phyloP scores from a whole-genome alignment of 805 yeast genomes.

The Yarrowia keelungensis region DNA sequence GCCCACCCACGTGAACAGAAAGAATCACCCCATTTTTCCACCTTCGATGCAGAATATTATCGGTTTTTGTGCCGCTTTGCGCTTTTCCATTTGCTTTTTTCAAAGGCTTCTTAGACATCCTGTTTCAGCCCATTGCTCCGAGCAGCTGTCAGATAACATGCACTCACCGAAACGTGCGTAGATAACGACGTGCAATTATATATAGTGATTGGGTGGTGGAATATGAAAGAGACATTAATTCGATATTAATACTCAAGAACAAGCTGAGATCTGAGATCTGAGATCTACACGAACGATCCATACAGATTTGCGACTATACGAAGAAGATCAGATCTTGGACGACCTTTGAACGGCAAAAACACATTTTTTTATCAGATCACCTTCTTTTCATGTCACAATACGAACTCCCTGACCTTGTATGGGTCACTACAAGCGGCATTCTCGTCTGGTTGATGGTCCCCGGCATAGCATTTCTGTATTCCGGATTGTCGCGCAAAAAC shows the following conservation, averaged over 20 bases:
- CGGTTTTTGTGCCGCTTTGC: neutral
- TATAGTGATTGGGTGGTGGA: neutral
- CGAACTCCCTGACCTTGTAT: neutral
- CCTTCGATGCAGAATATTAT: constrained; percentile 3
- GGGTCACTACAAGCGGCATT: constrained; percentile 52
- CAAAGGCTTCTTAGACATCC: neutral
- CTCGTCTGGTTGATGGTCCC: constrained; percentile 79
- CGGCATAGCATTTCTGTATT: constrained; percentile 90
- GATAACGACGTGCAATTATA: constrained; percentile 3
- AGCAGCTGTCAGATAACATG: constrained; percentile 30
- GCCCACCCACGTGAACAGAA: neutral
- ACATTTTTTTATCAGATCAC: too few species aligned
- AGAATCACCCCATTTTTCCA: constrained; percentile 7
- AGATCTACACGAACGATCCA: too few species aligned
- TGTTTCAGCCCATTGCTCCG: constrained; percentile 15
- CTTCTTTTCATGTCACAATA: neutral
- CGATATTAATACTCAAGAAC: too few species aligned
- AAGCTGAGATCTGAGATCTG: too few species aligned
- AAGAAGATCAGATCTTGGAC: too few species aligned
- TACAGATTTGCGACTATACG: too few species aligned
- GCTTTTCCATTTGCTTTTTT: neutral
- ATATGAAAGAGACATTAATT: too few species aligned
- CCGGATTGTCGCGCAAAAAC: constrained; percentile 94
- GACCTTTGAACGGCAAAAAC: too few species aligned
- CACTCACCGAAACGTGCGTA: neutral